Evolutionary conservation across 2,329 filamentous ascomycete genomes (phyloP), one percentile per base, ranked within the genome.

Genomic region (Magnaporthales sp.): DNA sequence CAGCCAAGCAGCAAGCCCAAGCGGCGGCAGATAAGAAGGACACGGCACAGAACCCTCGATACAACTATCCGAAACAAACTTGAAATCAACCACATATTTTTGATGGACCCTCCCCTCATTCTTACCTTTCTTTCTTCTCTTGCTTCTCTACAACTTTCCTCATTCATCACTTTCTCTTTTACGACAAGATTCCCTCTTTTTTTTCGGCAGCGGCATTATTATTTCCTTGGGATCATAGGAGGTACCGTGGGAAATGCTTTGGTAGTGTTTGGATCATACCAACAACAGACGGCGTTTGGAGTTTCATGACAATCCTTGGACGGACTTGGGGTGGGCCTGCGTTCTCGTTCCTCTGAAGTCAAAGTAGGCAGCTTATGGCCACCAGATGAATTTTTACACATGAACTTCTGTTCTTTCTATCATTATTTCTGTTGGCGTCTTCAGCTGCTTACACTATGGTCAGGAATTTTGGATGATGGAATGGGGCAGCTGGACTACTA

Each of bases 1-100:
- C 84, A 6, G 81, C 82, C 24, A 82, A 81, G 71, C 85, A 85
- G 71, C 81, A 84, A 68, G 64, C 70, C n/a, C 65, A 68, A 8
- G 30, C 46, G 38, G 68, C 13, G 15, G 66, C 67, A 8, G 71
- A 73, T 54, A 74, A 72, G 69, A 72, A 70, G 66, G 72, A 72
- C 65, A 61, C 56, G 32, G 67, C 66, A 62, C 63, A 70, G 4
- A 58, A 58, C 22, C 8, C 22, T 58, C 72, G 71, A 38, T 76
- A 71, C 68, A 74, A 69, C 3, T 77, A 73, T 51, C 75, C 75
- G 27, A 72, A 71, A 66, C 69, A 68, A 19, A 65, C 70, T 13
- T 74, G 66, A 68, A 56, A 64, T 24, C 62, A 54, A 19, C 62
- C 22, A 26, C 62, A 8, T 24, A 58, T 7, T 11, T 7, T 38